These are phyloP conservation scores for Nepenthes alata DNA, from an alignment of 179 eudicot genomes.

Conservation along the genomic window DNA sequence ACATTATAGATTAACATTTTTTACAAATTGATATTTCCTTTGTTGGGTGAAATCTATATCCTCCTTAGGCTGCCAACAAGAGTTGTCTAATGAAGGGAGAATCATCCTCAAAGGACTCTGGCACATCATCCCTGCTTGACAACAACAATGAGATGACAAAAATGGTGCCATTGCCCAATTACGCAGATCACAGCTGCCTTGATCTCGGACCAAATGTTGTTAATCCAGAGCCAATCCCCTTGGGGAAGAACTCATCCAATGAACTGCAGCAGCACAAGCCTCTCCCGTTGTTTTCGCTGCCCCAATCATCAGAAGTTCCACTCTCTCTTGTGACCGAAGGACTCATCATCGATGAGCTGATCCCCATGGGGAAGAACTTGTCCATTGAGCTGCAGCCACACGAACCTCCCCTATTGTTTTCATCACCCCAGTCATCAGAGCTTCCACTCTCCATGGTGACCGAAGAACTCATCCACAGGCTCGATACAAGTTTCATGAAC, in stretches of 20 bases:
- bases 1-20: not conserved
- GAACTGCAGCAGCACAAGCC: slow-evolving; percentile 8
- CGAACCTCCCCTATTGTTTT: slow-evolving; percentile 17
- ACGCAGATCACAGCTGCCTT: slow-evolving; percentile 7
- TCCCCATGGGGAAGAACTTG: slow-evolving; percentile 13
- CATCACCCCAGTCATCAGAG: slow-evolving; percentile 18
- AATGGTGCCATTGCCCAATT: slow-evolving; percentile 17
- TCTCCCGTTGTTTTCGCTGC: slow-evolving; percentile 19
- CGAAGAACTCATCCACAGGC: slow-evolving; percentile 25
- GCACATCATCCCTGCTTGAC: slow-evolving; percentile 13
- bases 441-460: slow-evolving; percentile 20
- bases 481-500: slow-evolving; percentile 29
- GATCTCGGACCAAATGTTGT: slow-evolving; percentile 14
- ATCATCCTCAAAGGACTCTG: slow-evolving; percentile 15
- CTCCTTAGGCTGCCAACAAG: slow-evolving; percentile 30
- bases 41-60: not conserved
- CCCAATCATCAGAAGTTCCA: slow-evolving; percentile 18
- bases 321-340: slow-evolving; percentile 28
- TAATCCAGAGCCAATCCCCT: slow-evolving; percentile 12
- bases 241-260: slow-evolving; percentile 11
- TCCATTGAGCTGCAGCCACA: slow-evolving; percentile 5
- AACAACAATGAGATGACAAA: slow-evolving; percentile 10
- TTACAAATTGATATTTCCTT: not conserved
- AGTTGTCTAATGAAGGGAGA: slow-evolving; percentile 26
- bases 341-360: slow-evolving; percentile 1